Conservation (phyloP, 176 grass and related monocot species). For the Aegilops longissima region DNA sequence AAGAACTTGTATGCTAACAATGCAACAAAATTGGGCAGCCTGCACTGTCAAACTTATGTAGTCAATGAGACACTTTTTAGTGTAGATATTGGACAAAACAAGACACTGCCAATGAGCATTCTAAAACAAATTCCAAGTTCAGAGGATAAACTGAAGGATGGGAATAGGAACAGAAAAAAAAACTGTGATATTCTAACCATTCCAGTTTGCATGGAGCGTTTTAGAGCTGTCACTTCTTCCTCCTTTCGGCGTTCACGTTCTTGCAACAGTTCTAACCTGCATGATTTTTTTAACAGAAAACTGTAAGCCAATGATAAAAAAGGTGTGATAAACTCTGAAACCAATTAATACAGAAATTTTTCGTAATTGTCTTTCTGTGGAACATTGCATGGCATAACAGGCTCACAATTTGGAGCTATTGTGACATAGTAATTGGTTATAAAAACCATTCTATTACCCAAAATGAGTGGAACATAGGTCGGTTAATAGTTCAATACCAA, state of each 20-base stretch:
- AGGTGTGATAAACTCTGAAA: neutral
- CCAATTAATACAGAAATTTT: neutral
- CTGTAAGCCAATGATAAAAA: neutral
- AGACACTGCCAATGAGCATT: neutral
- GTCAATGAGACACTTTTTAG: too few relatives aligned
- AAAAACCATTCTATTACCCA: neutral
- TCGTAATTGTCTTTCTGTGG: neutral
- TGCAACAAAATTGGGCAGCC: neutral
- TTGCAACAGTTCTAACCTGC: conserved; percentile 78
- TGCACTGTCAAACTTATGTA: neutral
- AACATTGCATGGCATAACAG: neutral
- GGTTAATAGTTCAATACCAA: neutral
- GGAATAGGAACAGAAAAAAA: neutral
- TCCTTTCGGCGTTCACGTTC: conserved; percentile 91
- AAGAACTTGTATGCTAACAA: neutral
- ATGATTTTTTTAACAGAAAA: neutral
- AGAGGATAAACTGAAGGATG: neutral
- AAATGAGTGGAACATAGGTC: conserved; percentile 8
- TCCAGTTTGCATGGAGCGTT: conserved; percentile 93
- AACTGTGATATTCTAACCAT: conserved; percentile 55
- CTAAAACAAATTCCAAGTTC: neutral
- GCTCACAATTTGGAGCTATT: neutral
- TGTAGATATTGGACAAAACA: too few relatives aligned
- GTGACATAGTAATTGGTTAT: neutral
- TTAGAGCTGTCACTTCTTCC: conserved; percentile 82